phyloP scores from a whole-genome alignment of 805 yeast genomes.

The Isabelozyma heimii region DNA sequence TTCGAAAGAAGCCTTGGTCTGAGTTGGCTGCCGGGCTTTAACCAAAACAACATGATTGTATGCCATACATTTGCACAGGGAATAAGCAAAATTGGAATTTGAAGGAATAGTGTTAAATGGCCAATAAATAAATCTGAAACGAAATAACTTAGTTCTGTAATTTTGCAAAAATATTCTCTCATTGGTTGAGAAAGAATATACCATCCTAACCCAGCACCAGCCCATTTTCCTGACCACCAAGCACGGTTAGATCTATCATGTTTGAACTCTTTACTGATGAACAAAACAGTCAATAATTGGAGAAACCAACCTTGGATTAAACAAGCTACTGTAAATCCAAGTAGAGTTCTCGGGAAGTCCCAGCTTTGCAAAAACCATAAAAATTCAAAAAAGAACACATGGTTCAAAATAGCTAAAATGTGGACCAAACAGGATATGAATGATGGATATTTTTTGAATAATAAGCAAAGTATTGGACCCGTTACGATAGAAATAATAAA shows the following conservation, averaged over 20 bases:
- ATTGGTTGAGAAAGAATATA: conserved; percentile 57
- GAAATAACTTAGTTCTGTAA: conserved; percentile 65
- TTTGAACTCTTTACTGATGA: conserved; percentile 61
- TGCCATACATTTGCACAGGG: conserved; percentile 70
- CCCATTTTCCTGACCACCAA: conserved; percentile 69
- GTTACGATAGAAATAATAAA: conserved; percentile 44
- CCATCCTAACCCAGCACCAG: conserved; percentile 61
- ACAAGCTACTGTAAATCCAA: conserved; percentile 59
- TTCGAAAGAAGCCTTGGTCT: conserved; percentile 45
- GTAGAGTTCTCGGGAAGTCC: conserved; percentile 55
- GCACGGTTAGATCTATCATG: conserved; percentile 61
- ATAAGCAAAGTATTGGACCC: conserved; percentile 50
- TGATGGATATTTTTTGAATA: conserved; percentile 46
- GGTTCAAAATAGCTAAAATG: conserved; percentile 47
- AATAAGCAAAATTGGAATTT: conserved; percentile 57
- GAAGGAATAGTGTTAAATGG: conserved; percentile 55
- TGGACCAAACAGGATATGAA: conserved; percentile 58
- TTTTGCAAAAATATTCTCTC: conserved; percentile 62
- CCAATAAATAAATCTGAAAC: conserved; percentile 62
- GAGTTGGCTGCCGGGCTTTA: conserved; percentile 53
- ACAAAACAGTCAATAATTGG: conserved; percentile 44
- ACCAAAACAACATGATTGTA: conserved; percentile 65
- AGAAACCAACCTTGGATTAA: conserved; percentile 58
- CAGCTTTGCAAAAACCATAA: conserved; percentile 69
- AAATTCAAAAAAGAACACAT: conserved; percentile 56